phyloP scores from a whole-genome alignment of 441 rosid species.

The Populus trichocarpa region DNA sequence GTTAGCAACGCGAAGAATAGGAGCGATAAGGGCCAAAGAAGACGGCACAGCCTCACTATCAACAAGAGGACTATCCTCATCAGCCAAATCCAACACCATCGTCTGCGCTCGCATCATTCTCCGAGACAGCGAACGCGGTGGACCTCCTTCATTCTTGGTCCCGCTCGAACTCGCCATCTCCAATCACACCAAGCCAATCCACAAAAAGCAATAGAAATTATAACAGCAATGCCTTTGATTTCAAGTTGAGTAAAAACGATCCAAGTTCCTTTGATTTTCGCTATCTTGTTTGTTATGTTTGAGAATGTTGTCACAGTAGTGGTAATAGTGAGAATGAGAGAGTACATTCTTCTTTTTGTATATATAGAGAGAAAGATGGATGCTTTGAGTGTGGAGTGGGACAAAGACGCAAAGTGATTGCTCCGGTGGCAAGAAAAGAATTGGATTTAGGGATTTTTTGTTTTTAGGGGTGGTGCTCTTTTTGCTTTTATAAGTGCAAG shows the following conservation, averaged over 20 bases:
- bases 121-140: conserved; percentile 40
- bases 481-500: not conserved
- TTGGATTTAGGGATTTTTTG: not conserved
- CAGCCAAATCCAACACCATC: conserved; percentile 48
- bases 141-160: conserved; percentile 41
- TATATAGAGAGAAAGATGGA: conserved; percentile 27
- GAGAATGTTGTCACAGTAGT: too few species aligned
- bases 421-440: conserved; percentile 62
- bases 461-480: not conserved
- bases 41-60: conserved; percentile 98
- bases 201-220: not conserved
- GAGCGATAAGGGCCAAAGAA: conserved; percentile 56
- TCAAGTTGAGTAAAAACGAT: not conserved
- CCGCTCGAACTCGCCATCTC: conserved; percentile 87
- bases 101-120: conserved; percentile 47
- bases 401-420: conserved; percentile 27
- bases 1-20: conserved; percentile 89
- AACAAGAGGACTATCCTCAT: conserved; percentile 41
- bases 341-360: conserved; percentile 15
- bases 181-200: not conserved
- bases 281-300: not conserved
- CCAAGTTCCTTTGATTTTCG: not conserved
- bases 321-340: not conserved
- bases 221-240: not conserved
- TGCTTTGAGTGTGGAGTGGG: conserved; percentile 68